Evolutionary conservation across 805 yeast genomes (phyloP), one percentile per base, ranked within the genome.

Genomic region (Schizosaccharomyces lindneri): DNA sequence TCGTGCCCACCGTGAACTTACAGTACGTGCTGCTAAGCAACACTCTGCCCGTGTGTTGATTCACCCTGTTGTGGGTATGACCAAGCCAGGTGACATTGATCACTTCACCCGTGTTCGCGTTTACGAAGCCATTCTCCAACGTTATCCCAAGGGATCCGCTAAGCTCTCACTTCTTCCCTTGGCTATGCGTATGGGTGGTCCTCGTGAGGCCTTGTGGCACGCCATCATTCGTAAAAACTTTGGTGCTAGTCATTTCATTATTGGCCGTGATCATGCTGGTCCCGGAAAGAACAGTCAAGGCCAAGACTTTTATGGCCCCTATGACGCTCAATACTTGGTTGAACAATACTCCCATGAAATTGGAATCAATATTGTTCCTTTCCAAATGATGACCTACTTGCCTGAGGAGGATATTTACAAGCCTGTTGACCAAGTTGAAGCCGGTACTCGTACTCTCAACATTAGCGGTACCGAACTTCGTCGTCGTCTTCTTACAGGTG

Each of bases 161-260:
- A 81, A 85, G 65, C 76, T 89, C 64, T 83, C 96, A 7, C 75
- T 89, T 65, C 78, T 89, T 67, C 97, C 97, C 13, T 77, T 89
- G 69, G 97, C 97, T 48, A 89, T 89, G 97, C 83, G 97, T 78
- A 89, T 89, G 97, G 97, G 93, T 62, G 97, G 97, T 73, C 97
- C 90, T 73, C 82, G 95, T 72, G 97, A 89, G 75, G 97, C 97
- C 27, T 85, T 89, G 57, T 90, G 97, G 97, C 97, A 89, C 71
- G 95, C 97, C 19, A 84, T 90, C 69, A 89, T 89, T 71, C 85
- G 97, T 74, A 87, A 87, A 77, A 89, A 89, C 75, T 88, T 83
- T 71, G 97, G 97, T 70, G 95, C 95, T 62, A 85, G 95, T 61
- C 97, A 90, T 72, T 90, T 90, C 76, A 89, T 89, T 69, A 96